Conservation (phyloP, 495 filamentous ascomycete genomes). For the Hyaloscypha hepaticicola region DNA sequence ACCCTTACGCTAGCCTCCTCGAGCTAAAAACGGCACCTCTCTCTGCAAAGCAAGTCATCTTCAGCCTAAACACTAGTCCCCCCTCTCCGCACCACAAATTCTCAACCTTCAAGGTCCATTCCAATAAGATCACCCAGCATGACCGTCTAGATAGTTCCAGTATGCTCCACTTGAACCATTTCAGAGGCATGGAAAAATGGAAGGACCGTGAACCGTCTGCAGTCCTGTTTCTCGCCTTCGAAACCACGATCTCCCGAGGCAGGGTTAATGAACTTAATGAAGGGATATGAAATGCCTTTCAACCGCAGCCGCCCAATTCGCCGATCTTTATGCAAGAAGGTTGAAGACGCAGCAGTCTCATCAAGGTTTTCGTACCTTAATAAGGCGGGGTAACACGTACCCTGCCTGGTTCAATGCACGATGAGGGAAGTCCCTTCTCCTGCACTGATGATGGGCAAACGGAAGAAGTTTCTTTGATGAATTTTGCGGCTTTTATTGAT, state of each 20-base stretch:
- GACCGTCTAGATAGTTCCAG: neutral
- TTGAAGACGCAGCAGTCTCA: neutral
- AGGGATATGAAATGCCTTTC: too few relatives aligned
- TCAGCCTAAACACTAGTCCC: neutral
- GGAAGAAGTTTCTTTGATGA: neutral
- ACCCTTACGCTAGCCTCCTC: too few relatives aligned
- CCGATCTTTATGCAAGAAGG: neutral
- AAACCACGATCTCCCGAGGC: too few relatives aligned
- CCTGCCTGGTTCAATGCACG: too few relatives aligned
- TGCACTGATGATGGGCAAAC: neutral
- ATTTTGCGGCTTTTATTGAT: neutral
- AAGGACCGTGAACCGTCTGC: too few relatives aligned
- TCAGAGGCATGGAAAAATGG: too few relatives aligned
- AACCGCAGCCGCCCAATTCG: neutral
- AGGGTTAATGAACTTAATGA: too few relatives aligned
- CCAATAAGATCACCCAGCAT: neutral
- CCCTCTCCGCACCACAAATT: neutral
- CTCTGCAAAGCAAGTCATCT: neutral
- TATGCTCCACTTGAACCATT: too few relatives aligned
- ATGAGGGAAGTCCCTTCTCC: neutral
- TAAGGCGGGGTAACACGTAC: conserved; percentile 6
- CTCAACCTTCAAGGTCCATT: neutral
- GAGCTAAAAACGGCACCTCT: too few relatives aligned
- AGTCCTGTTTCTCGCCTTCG: too few relatives aligned
- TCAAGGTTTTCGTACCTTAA: neutral